Base-by-base conservation (phyloP, 2,329 filamentous ascomycete genomes). In the Pseudocercospora fuligena region DNA sequence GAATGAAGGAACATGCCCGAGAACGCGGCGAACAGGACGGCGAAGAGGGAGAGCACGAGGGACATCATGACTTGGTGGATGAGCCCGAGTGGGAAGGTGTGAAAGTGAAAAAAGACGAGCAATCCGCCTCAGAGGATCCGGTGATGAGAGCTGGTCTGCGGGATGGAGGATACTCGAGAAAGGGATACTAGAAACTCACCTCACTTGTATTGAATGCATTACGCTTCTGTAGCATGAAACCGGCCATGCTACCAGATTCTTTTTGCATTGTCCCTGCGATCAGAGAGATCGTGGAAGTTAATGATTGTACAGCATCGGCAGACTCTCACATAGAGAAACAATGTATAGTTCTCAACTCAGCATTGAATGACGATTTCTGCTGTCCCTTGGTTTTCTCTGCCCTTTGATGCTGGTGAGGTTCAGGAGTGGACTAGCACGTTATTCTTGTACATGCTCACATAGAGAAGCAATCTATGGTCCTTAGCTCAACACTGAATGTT, bases 1-100 rank as follows among this genome's bases (percentile, higher is more conserved):
- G 82, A 54, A 66, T 82, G 47, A 74, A 75, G 56, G 72, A 74
- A 59, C 78, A 80, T 33, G 73, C 74, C 33, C 47, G 67, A 67
- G 46, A 64, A 27, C 49, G 60, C 1, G 69, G 68, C 8, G 49
- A 60, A 7, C 69, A 71, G 14, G n/a, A 73, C 11, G 73, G 79
- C 27, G 74, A 80, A 54, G 75, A 76, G 43, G 77, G 78, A 25
- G 70, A 69, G 19, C 19, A 40, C 47, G 57, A 63, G 5, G n/a
- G 47, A 12, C 60, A 51, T 19, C 25, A 43, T n/a, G 75, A 78
- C 23, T 77, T 80, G 65, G 78, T 80, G 21, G 76, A 77, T 71
- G 67, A 78, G 53, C 72, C 75, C 21, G 77, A 78, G 14, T 77
- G 79, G 56, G 71, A 74, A 61, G 64, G 70, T 14, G 72, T 70